These are phyloP conservation scores for Trichosporon sp. DNA, from an alignment of 1,284 basidiomycete species.

Conservation along the genomic window DNA sequence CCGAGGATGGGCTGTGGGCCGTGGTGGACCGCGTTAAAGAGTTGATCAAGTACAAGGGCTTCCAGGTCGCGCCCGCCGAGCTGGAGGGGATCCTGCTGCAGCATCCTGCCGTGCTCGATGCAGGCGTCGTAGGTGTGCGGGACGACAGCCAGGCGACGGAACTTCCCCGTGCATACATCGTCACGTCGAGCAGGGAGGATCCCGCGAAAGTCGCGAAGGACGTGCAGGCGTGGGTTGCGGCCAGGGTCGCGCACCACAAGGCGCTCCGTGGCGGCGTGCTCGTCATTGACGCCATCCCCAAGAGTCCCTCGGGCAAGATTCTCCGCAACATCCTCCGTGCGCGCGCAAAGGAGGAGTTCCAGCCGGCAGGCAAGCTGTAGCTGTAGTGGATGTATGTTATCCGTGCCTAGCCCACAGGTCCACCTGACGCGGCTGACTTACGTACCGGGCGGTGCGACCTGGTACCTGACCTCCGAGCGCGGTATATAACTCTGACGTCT, in stretches of 20 bases:
- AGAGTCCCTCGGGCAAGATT: conserved; percentile 51
- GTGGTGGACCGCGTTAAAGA: conserved; percentile 66
- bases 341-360: conserved; percentile 31
- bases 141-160: conserved; percentile 65
- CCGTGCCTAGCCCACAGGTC: too few relatives aligned
- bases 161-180: conserved; percentile 26
- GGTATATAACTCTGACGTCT: neutral
- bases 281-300: conserved; percentile 58
- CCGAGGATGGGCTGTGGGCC: conserved; percentile 63
- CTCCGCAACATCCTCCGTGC: conserved; percentile 46
- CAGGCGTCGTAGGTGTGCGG: conserved; percentile 71
- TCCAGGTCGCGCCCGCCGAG: conserved; percentile 76
- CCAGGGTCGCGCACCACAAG: conserved; percentile 61
- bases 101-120: conserved; percentile 70
- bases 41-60: conserved; percentile 73
- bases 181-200: neutral
- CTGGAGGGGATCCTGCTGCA: conserved; percentile 72
- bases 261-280: conserved; percentile 58
- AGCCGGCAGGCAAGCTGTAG: conserved; percentile 1
- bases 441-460: neutral
- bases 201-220: conserved; percentile 52
- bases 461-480: neutral
- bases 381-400: neutral
- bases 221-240: conserved; percentile 63
- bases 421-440: neutral